Evolutionary conservation across 768 basidiomycete genomes (phyloP).

Genomic region (Bullera alba): DNA sequence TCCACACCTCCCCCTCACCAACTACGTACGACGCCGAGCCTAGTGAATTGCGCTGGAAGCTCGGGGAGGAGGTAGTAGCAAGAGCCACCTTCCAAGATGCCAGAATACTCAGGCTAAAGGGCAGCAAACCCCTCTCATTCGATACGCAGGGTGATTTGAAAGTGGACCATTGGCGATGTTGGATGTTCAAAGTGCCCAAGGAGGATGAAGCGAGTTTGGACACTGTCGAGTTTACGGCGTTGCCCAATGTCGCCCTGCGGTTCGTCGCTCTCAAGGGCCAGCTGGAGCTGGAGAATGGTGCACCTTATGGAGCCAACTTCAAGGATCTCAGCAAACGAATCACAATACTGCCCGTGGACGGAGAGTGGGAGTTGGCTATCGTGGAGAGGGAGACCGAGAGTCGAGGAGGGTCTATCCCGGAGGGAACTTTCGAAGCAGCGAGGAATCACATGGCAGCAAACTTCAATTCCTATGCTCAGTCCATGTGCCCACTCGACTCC

Average conservation of each 20-base stretch:
- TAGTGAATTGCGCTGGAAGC: neutral
- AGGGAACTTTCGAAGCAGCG: neutral
- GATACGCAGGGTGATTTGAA: neutral
- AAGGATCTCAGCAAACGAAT: neutral
- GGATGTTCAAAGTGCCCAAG: neutral
- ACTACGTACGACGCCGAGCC: neutral
- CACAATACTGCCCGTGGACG: neutral
- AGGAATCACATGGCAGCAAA: neutral
- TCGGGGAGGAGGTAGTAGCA: neutral
- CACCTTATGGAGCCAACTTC: neutral
- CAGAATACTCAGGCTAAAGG: neutral
- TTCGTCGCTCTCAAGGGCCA: neutral
- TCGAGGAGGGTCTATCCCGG: too few relatives aligned
- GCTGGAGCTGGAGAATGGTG: neutral
- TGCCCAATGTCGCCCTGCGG: neutral
- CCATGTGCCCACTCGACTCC: neutral
- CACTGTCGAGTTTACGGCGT: neutral
- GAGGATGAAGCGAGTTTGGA: neutral
- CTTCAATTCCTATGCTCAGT: neutral
- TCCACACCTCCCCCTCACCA: neutral
- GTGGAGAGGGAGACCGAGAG: neutral
- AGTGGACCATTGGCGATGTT: neutral
- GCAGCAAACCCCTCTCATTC: neutral
- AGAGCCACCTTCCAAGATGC: neutral
- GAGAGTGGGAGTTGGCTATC: neutral